A percentile compares a stretch with the other conserved stretches of the same genome.
Evolutionary conservation across 75 land plant species (phyloP).

Genomic region (Sequoiadendron giganteum): DNA sequence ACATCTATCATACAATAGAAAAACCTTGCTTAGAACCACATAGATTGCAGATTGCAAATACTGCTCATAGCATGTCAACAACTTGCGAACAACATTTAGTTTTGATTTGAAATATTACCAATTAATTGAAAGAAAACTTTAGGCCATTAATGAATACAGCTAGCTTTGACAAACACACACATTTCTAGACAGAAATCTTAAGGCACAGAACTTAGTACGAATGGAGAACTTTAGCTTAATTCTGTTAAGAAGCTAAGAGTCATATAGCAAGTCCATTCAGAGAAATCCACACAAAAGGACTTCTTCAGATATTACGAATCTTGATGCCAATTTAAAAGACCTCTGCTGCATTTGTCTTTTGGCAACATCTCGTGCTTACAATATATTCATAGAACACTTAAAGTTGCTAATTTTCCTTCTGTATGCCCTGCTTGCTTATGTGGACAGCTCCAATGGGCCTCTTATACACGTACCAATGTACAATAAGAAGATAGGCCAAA

Average conservation of each 20-base stretch:
- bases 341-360: neutral
- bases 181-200: neutral
- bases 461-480: conserved; percentile 67
- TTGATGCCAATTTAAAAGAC: neutral
- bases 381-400: neutral
- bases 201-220: neutral
- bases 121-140: too few relatives aligned
- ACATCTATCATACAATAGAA: too few relatives aligned
- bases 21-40: too few relatives aligned
- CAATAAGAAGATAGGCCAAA: conserved; percentile 44
- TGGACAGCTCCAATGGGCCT: conserved; percentile 13
- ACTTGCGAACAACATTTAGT: neutral
- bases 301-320: neutral
- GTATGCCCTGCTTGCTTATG: too few relatives aligned
- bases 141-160: neutral
- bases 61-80: neutral
- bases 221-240: neutral
- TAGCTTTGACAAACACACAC: neutral
- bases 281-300: neutral
- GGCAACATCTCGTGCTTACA: neutral
- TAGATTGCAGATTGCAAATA: neutral
- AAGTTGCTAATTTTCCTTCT: neutral
- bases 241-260: neutral
- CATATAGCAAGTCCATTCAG: neutral
- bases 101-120: too few relatives aligned